Percentiles rank a stretch among this genome's conserved stretches.
These are phyloP conservation scores for Aphanomyces stellatus DNA, from an alignment of 352 stramenopile genomes.

Conservation along the genomic window DNA sequence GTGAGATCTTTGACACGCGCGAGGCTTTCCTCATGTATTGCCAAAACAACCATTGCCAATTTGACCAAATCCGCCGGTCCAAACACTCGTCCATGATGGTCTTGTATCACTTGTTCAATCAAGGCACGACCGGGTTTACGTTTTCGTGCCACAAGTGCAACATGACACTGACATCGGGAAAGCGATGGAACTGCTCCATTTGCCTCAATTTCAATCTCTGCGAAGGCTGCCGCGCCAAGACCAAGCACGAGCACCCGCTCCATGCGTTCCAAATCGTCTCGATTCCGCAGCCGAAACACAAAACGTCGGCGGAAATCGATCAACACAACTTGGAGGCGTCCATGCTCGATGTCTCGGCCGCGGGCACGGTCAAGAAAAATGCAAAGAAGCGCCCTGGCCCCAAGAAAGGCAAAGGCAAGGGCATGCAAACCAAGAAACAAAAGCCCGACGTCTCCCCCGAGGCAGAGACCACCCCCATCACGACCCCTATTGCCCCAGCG, in stretches of 20 bases:
- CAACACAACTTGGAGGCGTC: constrained; percentile 25
- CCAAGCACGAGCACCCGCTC: constrained; percentile 88
- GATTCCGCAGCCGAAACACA: constrained; percentile 46
- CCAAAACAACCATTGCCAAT: constrained; percentile 83
- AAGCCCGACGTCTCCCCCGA: constrained; percentile 29
- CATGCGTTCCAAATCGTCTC: constrained; percentile 90
- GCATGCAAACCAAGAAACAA: constrained; percentile 52
- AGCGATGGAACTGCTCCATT: constrained; percentile 94
- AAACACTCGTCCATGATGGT: constrained; percentile 85
- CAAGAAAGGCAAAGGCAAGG: constrained; percentile 25
- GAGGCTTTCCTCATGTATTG: constrained; percentile 87
- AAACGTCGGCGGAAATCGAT: constrained; percentile 18
- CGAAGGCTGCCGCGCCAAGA: constrained; percentile 89
- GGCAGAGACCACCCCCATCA: neutral
- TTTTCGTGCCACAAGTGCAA: constrained; percentile 94
- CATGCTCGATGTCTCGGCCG: constrained; percentile 25
- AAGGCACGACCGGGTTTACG: constrained; percentile 96
- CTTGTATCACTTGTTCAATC: constrained; percentile 84
- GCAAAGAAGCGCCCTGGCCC: constrained; percentile 3
- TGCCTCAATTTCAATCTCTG: constrained; percentile 96
- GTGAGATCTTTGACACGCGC: constrained; percentile 92
- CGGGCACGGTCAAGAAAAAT: constrained; percentile 11
- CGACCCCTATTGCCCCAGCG: neutral
- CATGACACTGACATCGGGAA: constrained; percentile 90
- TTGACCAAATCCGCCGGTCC: constrained; percentile 68